These are phyloP conservation scores for Camelina laxa DNA, from an alignment of 345 rosid species.

Conservation along the genomic window DNA sequence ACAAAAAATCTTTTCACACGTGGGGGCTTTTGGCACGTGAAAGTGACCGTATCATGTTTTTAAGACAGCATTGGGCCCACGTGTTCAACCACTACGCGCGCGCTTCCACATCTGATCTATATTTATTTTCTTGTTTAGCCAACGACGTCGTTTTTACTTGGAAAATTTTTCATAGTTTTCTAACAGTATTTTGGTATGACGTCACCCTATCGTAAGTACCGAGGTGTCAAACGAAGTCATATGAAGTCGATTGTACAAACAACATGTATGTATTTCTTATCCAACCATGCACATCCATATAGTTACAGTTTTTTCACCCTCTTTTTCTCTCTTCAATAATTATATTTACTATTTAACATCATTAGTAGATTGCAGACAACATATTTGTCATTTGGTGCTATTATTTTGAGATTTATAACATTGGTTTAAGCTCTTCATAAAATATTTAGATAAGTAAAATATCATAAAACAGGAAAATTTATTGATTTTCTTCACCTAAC, in stretches of 20 bases:
- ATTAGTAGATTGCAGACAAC: not conserved
- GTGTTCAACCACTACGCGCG: slow-evolving; percentile 21
- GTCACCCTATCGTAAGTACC: not conserved
- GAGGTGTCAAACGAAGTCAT: slow-evolving; percentile 11
- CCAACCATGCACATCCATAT: too few species aligned
- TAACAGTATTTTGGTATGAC: not conserved
- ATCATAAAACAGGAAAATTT: not conserved
- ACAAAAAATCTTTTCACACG: slow-evolving; percentile 31
- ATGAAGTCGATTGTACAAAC: not conserved
- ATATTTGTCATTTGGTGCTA: not conserved
- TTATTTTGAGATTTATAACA: not conserved
- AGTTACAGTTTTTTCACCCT: not conserved
- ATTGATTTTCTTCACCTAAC: slow-evolving; percentile 17
- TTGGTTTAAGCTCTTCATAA: too few species aligned
- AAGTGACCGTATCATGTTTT: slow-evolving; percentile 35
- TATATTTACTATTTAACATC: too few species aligned
- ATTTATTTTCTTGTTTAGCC: too few species aligned
- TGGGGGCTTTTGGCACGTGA: slow-evolving; percentile 45
- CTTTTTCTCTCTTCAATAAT: too few species aligned
- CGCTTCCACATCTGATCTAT: not conserved
- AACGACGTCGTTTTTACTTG: too few species aligned
- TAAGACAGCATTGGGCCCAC: slow-evolving; percentile 31
- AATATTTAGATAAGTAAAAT: not conserved
- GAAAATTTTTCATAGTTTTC: not conserved
- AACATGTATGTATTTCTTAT: too few species aligned